Evolutionary conservation across 345 rosid species (phyloP).

Genomic region (Camelina sativa): DNA sequence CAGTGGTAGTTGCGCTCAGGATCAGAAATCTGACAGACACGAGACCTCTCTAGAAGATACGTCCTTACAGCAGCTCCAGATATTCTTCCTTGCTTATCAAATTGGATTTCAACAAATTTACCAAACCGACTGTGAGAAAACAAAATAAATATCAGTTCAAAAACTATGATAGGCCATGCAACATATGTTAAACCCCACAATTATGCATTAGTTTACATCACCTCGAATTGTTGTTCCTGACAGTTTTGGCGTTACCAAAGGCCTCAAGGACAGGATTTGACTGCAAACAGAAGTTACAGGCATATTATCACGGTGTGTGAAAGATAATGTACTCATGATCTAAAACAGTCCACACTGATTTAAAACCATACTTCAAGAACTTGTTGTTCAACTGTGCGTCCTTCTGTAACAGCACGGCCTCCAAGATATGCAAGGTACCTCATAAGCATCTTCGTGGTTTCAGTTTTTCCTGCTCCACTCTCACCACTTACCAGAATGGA

Average conservation of each 20-base stretch:
- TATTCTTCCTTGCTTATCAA: constrained; percentile 93
- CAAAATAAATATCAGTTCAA: constrained; percentile 40
- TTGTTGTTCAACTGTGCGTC: constrained; percentile 91
- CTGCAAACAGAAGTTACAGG: constrained; percentile 51
- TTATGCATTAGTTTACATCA: constrained; percentile 33
- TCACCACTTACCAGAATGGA: constrained; percentile 93
- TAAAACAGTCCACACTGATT: not conserved
- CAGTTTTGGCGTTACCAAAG: constrained; percentile 96
- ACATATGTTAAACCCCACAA: not conserved
- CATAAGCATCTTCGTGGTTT: constrained; percentile 96
- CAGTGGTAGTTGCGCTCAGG: constrained; percentile 96
- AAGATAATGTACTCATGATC: not conserved
- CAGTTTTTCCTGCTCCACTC: constrained; percentile 92
- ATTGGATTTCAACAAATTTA: constrained; percentile 95
- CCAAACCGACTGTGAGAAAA: constrained; percentile 78
- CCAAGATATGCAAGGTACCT: constrained; percentile 83
- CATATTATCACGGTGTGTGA: not conserved
- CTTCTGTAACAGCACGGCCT: constrained; percentile 83
- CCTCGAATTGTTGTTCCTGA: constrained; percentile 92
- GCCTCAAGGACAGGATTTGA: constrained; percentile 98
- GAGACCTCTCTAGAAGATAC: constrained; percentile 90
- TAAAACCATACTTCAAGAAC: constrained; percentile 72
- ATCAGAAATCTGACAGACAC: constrained; percentile 87
- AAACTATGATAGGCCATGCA: not conserved
- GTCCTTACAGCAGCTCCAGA: constrained; percentile 98